Evolutionary conservation across 345 rosid species (phyloP), one percentile per base, ranked within the genome.

Genomic region (Eucalyptus regnans): DNA sequence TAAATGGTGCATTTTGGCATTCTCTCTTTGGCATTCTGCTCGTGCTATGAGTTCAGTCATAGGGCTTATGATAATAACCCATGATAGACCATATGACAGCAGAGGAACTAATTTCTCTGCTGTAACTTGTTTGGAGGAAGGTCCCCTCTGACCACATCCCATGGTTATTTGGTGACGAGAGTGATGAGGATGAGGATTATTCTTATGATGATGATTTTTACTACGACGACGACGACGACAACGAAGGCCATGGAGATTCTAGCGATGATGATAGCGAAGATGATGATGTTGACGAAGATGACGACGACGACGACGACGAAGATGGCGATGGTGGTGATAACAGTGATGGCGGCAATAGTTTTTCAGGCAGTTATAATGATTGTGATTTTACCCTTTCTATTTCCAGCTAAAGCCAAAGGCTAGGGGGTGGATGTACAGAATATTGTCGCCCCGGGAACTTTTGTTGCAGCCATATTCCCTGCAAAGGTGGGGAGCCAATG

Each of bases 391-490:
- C 88, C 88, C 91, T 92, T 92, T 90, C 89, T 91, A 91, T 95
- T 88, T 92, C 90, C 96, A 95, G 98, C 93, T 91, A 49, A 95
- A 93, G 90, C 94, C 94, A 11, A 93, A 54, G 93, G 90, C 93
- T 81, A 92, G 94, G 91, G 91, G 95, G 87, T 93, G 96, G 95
- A 93, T 92, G 95, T 86, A 90, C 91, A 88, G 80, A 41, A 14
- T 91, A 66, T 91, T 92, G 81, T 91, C 94, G 37, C 92, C 95
- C 4, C 89, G 90, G 66, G 95, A 94, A 86, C 92, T 96, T 89
- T 87, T 96, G 94, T 33, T 91, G 87, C 96, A 93, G 68, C 91
- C 95, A 86, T 94, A 94, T 89, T 93, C 93, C 17, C 88, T 94
- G 88, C 95, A 88, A 88, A 90, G 92, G 90, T 89, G 86, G 79